Base-by-base conservation (phyloP, 129 eudicot species). In the Helianthus tuberosus region DNA sequence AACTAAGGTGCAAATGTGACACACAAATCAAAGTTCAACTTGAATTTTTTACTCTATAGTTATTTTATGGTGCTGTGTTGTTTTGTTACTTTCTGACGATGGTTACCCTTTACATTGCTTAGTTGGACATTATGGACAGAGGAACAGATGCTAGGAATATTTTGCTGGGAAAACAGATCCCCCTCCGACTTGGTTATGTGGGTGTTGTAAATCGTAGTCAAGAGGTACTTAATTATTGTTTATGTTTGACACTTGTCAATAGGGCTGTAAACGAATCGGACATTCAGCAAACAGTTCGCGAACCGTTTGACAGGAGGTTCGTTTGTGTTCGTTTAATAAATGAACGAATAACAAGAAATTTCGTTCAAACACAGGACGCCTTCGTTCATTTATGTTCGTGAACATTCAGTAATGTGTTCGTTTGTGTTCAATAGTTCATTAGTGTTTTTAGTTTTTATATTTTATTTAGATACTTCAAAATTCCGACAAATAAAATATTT, bases 121-220 rank as follows among this genome's bases (percentile, higher is more conserved):
- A 95, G 99, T 76, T 95, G 88, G 99, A 95, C 80, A 95, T 95
- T 46, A 95, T 95, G 99, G 99, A 95, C 80, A 87, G 99, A 79
- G 97, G 99, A 36, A 95, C 99, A 10, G 99, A 95, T 84, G 99
- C 99, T 54, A 88, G 97, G 48, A 87, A 91, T 49, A 91, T 95
- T 70, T 82, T 95, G 76, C 90, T 95, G 32, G 99, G 99, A 60
- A 91, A 89, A 86, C 97, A 91, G 59, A 84, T 95, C 39, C 99
- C 99, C 8, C 92, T 95, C 41, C 85, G 89, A 54, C 96, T 95
- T 71, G 99, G 99, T 68, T 95, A 88, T 67, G 79, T 95, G 27
- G 99, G 99, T 55, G 97, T 95, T 71, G 99, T 95, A 60, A 95
- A 95, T 87, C 97, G 99, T 69, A 86, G 99, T 74, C 99, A 95